Evolutionary conservation across 768 basidiomycete species (phyloP).

Genomic region (Collybiopsis confluens): DNA sequence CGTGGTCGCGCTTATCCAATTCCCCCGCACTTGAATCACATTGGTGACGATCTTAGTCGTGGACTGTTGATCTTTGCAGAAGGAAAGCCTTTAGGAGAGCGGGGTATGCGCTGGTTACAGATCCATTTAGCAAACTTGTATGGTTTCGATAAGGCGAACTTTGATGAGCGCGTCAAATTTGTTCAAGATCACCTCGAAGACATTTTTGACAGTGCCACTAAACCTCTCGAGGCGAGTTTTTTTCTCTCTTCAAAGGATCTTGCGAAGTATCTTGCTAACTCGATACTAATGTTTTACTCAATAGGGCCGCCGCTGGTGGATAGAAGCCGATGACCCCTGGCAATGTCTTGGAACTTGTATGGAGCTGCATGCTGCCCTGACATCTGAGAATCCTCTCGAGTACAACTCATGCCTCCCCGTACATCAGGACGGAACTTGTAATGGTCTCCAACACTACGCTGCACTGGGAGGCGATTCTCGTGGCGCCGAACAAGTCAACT

Average conservation of each 20-base stretch:
- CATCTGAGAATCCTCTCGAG: constrained; percentile 61
- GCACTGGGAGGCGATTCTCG: constrained; percentile 89
- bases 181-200: constrained; percentile 69
- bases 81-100: constrained; percentile 71
- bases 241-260: not conserved
- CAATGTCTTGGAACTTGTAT: constrained; percentile 92
- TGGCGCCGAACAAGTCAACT: constrained; percentile 91
- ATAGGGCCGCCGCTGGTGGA: constrained; percentile 87
- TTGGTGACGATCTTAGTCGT: constrained; percentile 90
- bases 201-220: constrained; percentile 76
- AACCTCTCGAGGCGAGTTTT: constrained; percentile 65
- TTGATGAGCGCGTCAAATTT: constrained; percentile 87
- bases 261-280: not conserved
- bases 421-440: constrained; percentile 98
- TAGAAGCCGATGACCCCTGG: constrained; percentile 92
- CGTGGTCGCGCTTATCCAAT: constrained; percentile 96
- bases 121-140: constrained; percentile 92
- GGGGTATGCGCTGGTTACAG: constrained; percentile 90
- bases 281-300: no score
- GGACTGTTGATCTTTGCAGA: constrained; percentile 84
- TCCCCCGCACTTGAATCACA: constrained; percentile 91
- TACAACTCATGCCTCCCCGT: constrained; percentile 74
- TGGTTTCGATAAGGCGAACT: constrained; percentile 92
- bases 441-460: constrained; percentile 97
- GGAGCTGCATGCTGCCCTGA: constrained; percentile 79